Evolutionary conservation across 2,329 filamentous ascomycete species (phyloP).

Genomic region (Dactylellina leptospora): DNA sequence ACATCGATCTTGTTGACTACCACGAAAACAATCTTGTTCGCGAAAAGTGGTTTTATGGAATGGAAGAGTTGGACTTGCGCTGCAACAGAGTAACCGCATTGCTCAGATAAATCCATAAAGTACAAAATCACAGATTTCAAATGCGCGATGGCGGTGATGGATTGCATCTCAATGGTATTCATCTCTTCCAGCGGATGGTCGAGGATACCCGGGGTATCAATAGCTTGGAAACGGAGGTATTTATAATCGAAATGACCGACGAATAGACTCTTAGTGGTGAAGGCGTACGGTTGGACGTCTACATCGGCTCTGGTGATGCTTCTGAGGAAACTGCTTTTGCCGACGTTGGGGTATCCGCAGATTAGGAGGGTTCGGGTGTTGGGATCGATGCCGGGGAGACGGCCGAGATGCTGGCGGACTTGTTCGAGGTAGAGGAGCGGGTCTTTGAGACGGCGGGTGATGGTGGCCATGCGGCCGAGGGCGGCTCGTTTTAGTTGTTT

Average conservation of each 20-base stretch:
- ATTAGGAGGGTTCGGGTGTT: constrained; percentile 96
- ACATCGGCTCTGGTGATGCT: constrained; percentile 94
- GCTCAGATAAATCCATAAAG: constrained; percentile 97
- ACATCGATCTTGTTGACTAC: constrained; percentile 99
- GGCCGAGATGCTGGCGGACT: constrained; percentile 93
- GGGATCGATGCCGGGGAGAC: constrained; percentile 97
- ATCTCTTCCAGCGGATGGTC: constrained; percentile 98
- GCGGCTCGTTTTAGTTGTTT: constrained; percentile 98
- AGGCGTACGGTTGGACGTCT: constrained; percentile 96
- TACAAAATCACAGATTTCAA: constrained; percentile 93
- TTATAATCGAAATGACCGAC: constrained; percentile 99
- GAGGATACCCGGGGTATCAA: constrained; percentile 97
- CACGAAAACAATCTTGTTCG: constrained; percentile 96
- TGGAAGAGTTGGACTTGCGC: constrained; percentile 95
- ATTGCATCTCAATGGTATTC: constrained; percentile 99
- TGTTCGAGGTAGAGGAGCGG: constrained; percentile 95
- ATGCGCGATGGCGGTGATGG: constrained; percentile 96
- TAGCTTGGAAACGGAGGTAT: constrained; percentile 87
- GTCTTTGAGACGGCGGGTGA: constrained; percentile 93
- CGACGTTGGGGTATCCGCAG: constrained; percentile 96
- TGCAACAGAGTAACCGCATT: constrained; percentile 91
- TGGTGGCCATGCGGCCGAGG: constrained; percentile 96
- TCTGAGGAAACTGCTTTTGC: constrained; percentile 94
- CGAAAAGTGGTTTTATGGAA: constrained; percentile 95
- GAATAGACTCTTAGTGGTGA: constrained; percentile 97